These are phyloP conservation scores for Scutellaria baicalensis DNA, from an alignment of 257 asterid genomes.

Conservation along the genomic window DNA sequence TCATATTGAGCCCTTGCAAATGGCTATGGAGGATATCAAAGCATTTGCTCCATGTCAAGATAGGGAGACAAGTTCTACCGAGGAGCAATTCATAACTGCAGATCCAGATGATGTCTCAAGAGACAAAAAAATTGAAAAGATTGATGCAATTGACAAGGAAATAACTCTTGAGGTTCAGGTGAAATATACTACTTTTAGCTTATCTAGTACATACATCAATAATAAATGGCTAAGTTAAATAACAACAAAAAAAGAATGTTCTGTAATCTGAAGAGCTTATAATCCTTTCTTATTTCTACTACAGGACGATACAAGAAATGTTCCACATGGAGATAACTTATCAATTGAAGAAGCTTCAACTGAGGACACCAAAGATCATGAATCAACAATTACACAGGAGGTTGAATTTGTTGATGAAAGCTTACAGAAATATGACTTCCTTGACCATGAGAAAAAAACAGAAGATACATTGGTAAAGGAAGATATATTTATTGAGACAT, in stretches of 20 bases:
- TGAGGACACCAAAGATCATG: neutral
- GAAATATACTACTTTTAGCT: neutral
- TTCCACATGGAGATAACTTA: conserved; percentile 8
- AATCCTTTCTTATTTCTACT: neutral
- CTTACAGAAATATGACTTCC: neutral
- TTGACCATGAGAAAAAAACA: neutral
- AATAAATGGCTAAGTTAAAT: neutral
- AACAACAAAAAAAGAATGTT: neutral
- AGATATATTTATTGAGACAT: conserved; percentile 15
- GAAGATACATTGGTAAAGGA: neutral
- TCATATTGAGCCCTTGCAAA: neutral
- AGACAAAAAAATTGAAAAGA: conserved; percentile 8
- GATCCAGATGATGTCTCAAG: conserved; percentile 15
- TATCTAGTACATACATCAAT: neutral
- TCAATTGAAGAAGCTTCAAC: neutral
- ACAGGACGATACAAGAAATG: conserved; percentile 12
- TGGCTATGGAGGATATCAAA: conserved; percentile 5
- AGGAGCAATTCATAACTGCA: conserved; percentile 10
- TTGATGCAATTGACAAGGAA: conserved; percentile 14
- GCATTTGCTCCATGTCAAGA: conserved; percentile 12
- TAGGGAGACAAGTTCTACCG: neutral
- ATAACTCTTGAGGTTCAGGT: conserved; percentile 8
- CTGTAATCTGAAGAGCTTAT: neutral
- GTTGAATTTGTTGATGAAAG: neutral
- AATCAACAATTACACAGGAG: neutral